Conservation (phyloP, 2,329 filamentous ascomycete genomes). For the Alternaria postmessia region DNA sequence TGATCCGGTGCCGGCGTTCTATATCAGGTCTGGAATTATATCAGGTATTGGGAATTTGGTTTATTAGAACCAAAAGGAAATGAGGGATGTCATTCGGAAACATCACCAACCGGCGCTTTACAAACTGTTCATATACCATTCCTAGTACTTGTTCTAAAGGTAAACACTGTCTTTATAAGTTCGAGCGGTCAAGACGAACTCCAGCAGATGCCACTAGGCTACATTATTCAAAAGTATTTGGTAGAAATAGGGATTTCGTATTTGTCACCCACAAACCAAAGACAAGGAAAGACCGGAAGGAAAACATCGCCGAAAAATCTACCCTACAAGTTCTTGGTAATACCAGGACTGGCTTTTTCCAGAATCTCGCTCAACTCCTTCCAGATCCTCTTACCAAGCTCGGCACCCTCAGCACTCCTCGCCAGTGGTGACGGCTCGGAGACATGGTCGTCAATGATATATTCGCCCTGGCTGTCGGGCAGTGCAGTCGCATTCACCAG, state of each 20-base stretch:
- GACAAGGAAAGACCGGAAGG: neutral
- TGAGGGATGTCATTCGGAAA: neutral
- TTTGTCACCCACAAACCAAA: neutral
- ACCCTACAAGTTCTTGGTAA: conserved; percentile 14
- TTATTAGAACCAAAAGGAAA: neutral
- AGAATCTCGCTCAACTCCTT: conserved; percentile 46
- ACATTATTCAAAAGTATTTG: neutral
- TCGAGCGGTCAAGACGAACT: neutral
- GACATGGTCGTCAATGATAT: conserved; percentile 44
- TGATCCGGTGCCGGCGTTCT: neutral
- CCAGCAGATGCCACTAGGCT: neutral
- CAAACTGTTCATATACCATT: neutral
- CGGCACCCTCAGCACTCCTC: conserved; percentile 40
- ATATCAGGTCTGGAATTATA: neutral
- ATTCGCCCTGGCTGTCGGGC: conserved; percentile 45
- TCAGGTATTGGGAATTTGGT: neutral
- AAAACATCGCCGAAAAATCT: neutral
- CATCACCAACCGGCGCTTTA: no score
- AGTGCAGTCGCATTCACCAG: conserved; percentile 45
- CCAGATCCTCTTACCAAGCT: conserved; percentile 48
- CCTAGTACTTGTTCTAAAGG: neutral
- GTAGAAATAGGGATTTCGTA: neutral
- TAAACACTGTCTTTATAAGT: neutral
- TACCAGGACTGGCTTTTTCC: conserved; percentile 40
- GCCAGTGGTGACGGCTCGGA: conserved; percentile 39